phyloP scores from a whole-genome alignment of 2,329 filamentous ascomycete species.

The Colletotrichum caudatum region DNA sequence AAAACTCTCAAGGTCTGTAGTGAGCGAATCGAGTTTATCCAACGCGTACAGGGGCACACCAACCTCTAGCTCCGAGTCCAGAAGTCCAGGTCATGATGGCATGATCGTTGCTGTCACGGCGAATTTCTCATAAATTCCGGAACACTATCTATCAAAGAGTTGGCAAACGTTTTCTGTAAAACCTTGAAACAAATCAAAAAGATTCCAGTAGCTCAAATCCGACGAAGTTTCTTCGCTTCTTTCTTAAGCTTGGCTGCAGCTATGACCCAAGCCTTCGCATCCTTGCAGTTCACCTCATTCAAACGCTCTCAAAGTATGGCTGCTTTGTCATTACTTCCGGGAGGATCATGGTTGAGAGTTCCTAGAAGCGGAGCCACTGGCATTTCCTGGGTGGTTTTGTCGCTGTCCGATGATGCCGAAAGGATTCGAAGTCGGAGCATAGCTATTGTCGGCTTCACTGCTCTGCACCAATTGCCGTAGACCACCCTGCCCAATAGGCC shows the following conservation, averaged over 20 bases:
- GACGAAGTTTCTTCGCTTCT: background rate
- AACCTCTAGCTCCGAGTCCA: background rate
- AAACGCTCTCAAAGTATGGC: too few relatives aligned
- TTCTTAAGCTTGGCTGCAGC: background rate
- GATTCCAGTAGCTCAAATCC: background rate
- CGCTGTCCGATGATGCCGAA: background rate
- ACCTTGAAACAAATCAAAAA: background rate
- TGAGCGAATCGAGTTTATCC: slow-evolving; percentile 24
- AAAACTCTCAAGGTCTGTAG: slow-evolving; percentile 24
- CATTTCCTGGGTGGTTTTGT: background rate
- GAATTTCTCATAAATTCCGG: background rate
- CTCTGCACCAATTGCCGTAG: background rate
- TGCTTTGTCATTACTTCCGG: background rate
- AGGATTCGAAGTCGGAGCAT: background rate
- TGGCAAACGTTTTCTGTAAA: background rate
- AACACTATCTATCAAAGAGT: background rate
- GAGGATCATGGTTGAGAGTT: too few relatives aligned
- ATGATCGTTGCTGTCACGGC: background rate
- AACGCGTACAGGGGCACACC: slow-evolving; percentile 15
- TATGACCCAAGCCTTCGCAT: too few relatives aligned
- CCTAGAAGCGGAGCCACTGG: too few relatives aligned
- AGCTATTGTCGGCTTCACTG: background rate
- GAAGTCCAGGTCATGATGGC: background rate
- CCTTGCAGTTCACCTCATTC: background rate
- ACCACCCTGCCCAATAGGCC: background rate